phyloP scores from a whole-genome alignment of 148 eudicot species.

The Rhododendron ovatum region DNA sequence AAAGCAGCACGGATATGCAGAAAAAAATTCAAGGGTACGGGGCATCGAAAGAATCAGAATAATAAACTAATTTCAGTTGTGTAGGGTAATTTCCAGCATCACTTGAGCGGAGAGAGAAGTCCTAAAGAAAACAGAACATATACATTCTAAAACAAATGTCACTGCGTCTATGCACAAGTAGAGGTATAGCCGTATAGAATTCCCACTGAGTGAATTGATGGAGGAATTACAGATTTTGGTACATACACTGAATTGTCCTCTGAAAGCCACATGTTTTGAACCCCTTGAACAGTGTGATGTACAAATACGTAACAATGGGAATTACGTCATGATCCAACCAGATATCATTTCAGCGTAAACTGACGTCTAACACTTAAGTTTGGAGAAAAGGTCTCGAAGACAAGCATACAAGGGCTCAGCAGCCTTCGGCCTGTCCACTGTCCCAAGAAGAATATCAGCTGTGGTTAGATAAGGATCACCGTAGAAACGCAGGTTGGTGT shows the following conservation, averaged over 20 bases:
- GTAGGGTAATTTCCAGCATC: not conserved
- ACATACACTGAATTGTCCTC: not conserved
- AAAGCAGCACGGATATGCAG: not conserved
- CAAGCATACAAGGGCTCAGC: conserved; percentile 89
- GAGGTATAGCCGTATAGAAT: not conserved
- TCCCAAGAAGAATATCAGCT: conserved; percentile 80
- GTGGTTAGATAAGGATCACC: conserved; percentile 98
- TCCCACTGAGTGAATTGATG: not conserved
- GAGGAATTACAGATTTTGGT: not conserved
- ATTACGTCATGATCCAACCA: not conserved
- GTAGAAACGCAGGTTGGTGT: conserved; percentile 75
- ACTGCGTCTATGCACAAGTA: not conserved
- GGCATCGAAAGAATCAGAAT: not conserved
- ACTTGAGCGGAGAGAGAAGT: not conserved
- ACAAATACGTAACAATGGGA: not conserved
- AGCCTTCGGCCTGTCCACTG: conserved; percentile 87
- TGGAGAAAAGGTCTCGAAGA: conserved; percentile 65
- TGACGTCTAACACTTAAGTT: conserved; percentile 27
- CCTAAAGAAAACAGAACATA: not conserved
- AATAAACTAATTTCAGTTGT: not conserved
- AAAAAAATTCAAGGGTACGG: not conserved
- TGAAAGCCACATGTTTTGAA: not conserved
- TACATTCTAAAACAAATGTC: not conserved
- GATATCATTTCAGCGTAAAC: not conserved
- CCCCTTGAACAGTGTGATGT: conserved; percentile 3